Evolutionary conservation across 306 rosid genomes (phyloP), one percentile per base, ranked within the genome.

Genomic region (Cicer judaicum): DNA sequence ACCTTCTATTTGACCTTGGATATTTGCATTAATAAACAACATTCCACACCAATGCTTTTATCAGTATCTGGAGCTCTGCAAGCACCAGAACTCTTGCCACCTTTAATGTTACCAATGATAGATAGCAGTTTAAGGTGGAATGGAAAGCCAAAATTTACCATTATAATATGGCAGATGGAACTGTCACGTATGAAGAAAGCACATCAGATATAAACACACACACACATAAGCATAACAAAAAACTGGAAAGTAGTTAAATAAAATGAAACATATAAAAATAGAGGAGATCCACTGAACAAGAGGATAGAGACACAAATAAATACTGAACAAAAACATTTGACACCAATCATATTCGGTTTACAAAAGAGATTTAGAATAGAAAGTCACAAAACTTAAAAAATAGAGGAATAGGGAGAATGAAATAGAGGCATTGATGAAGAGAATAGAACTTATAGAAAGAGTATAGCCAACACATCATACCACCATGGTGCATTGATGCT

Each of bases 21-120:
- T 56, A 15, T 10, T 68, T 39, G 18, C 9, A 57, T 72, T 48
- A 12, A 41, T 40, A 74, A 71, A 8, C 72, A 77, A 7, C 7
- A 42, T 21, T 10, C 47, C 42, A 39, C 12, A 59, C 6, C 10
- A 74, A 59, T 80, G 10, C 34, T 21, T 68, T 59, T 29, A 21
- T 19, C 43, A 55, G 8, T 55, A 64, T 29, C 61, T 8, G 39
- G 13, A 47, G 21, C 24, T 15, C 61, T 41, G 57, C 5, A 18
- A 78, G 70, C 10, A 68, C 9, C 62, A 44, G 14, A 60, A 38
- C 10, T 13, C 42, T 78, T 60, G 64, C 59, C 29, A 47, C 55
- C 36, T 18, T 38, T 41, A 73, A 59, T 34, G 65, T 21, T 55
- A 59, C 6, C 10, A 74, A 54, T 16, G 60, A 29, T 18, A 54